These are phyloP conservation scores for Thamnidium elegans DNA, from an alignment of 192 early-diverging fungal genomes.

Conservation along the genomic window DNA sequence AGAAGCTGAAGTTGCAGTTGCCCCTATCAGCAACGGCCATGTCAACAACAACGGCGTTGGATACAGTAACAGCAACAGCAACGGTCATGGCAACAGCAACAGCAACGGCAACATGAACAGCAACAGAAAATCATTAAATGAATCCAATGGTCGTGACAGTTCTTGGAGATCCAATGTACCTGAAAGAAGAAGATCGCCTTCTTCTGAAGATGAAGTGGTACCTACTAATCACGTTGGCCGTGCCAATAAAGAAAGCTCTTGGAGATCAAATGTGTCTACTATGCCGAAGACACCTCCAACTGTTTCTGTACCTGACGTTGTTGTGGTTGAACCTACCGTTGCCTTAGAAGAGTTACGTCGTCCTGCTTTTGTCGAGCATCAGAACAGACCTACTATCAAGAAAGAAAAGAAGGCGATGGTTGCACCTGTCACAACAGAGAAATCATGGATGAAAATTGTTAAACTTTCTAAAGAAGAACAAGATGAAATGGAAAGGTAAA, in stretches of 20 bases:
- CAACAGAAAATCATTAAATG: not conserved
- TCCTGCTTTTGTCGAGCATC: not conserved
- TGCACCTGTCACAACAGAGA: constrained; percentile 27
- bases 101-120: constrained; percentile 1
- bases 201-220: too few relatives aligned
- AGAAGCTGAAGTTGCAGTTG: not conserved
- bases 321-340: not conserved
- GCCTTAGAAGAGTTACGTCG: not conserved
- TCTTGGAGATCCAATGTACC: too few relatives aligned
- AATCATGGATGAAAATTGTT: constrained; percentile 62
- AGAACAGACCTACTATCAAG: not conserved
- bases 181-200: too few relatives aligned
- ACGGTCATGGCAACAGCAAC: not conserved
- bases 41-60: not conserved
- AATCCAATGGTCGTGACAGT: too few relatives aligned
- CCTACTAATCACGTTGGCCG: too few relatives aligned
- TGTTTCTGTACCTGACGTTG: too few relatives aligned
- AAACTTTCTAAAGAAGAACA: constrained; percentile 60
- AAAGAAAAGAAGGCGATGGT: not conserved
- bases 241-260: too few relatives aligned
- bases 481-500: constrained; percentile 43
- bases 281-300: too few relatives aligned
- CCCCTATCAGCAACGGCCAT: not conserved
- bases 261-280: too few relatives aligned
- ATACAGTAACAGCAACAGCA: not conserved